phyloP scores from a whole-genome alignment of 2,329 filamentous ascomycete genomes.

The Xylaria sp. region DNA sequence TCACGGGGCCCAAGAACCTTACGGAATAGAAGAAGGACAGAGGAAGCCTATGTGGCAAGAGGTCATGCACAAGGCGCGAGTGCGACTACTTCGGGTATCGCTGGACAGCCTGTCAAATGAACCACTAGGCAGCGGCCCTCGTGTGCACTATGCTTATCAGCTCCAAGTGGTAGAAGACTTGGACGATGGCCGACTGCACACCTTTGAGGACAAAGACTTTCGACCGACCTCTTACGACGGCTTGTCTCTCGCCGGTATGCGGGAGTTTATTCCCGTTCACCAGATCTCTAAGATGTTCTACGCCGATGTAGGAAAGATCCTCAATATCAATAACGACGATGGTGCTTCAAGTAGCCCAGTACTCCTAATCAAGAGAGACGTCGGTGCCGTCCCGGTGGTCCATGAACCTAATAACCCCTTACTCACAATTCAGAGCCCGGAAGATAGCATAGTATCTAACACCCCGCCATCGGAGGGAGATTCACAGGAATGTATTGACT shows the following conservation, averaged over 20 bases:
- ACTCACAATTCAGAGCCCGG: constrained; percentile 34
- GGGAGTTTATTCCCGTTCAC: constrained; percentile 64
- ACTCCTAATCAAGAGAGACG: constrained; percentile 77
- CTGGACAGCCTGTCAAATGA: constrained; percentile 38
- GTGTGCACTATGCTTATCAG: constrained; percentile 74
- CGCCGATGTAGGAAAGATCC: constrained; percentile 86
- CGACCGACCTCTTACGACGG: constrained; percentile 54
- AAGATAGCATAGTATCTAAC: constrained; percentile 37
- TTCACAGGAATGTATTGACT: constrained; percentile 59
- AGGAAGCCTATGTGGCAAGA: constrained; percentile 90
- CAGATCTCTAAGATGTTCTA: constrained; percentile 91
- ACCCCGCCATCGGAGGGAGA: constrained; percentile 46
- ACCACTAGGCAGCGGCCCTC: constrained; percentile 50
- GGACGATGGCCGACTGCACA: constrained; percentile 66
- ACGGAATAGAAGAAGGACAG: constrained; percentile 63
- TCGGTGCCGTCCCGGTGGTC: constrained; percentile 59
- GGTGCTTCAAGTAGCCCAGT: constrained; percentile 79
- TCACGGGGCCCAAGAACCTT: constrained; percentile 57
- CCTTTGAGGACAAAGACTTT: constrained; percentile 51
- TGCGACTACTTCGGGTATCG: constrained; percentile 80
- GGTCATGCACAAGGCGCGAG: constrained; percentile 89
- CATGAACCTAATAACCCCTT: constrained; percentile 60
- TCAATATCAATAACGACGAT: constrained; percentile 74
- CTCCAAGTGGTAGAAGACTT: constrained; percentile 86
- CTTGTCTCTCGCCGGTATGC: constrained; percentile 58